Conservation (phyloP, 1,284 basidiomycete genomes). For the Ganoderma sinense region DNA sequence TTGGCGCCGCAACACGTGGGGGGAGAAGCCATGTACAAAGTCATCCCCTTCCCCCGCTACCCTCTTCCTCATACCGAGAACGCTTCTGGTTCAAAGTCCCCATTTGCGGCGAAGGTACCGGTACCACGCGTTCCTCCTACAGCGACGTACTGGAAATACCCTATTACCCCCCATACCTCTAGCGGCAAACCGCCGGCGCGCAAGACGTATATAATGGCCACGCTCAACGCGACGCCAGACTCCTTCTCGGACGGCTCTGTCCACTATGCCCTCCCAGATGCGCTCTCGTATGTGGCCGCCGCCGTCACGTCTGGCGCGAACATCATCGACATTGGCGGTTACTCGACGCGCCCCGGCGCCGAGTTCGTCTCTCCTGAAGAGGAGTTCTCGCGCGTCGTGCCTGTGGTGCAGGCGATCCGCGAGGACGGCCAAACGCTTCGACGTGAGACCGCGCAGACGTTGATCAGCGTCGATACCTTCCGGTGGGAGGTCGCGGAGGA, state of each 20-base stretch:
- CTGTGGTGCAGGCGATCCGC: slow-evolving; percentile 65
- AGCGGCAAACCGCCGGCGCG: slow-evolving; percentile 32
- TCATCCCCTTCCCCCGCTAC: slow-evolving; percentile 69
- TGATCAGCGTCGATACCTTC: slow-evolving; percentile 95
- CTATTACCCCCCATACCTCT: slow-evolving; percentile 32
- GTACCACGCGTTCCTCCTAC: slow-evolving; percentile 53
- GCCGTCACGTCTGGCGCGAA: slow-evolving; percentile 67
- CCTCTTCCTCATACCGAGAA: slow-evolving; percentile 41
- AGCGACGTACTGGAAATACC: slow-evolving; percentile 61
- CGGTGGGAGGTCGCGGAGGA: slow-evolving; percentile 82
- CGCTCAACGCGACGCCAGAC: slow-evolving; percentile 95
- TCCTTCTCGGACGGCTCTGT: slow-evolving; percentile 93
- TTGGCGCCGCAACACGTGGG: slow-evolving; percentile 42
- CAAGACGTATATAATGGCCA: slow-evolving; percentile 89
- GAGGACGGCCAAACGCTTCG: slow-evolving; percentile 29
- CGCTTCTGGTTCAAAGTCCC: slow-evolving; percentile 8
- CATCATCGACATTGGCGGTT: slow-evolving; percentile 94
- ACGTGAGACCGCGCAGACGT: slow-evolving; percentile 41
- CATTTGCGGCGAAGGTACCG: slow-evolving; percentile 23
- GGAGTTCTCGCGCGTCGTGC: slow-evolving; percentile 80
- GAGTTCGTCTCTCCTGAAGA: slow-evolving; percentile 74
- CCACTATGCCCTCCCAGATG: slow-evolving; percentile 58
- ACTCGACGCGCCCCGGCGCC: slow-evolving; percentile 89
- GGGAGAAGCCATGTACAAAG: slow-evolving; percentile 63
- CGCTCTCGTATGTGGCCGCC: slow-evolving; percentile 55